A percentile compares a stretch with the other conserved stretches of the same genome.
phyloP scores from a whole-genome alignment of 371 early-diverging fungal genomes.

The Rhizopus delemar region DNA sequence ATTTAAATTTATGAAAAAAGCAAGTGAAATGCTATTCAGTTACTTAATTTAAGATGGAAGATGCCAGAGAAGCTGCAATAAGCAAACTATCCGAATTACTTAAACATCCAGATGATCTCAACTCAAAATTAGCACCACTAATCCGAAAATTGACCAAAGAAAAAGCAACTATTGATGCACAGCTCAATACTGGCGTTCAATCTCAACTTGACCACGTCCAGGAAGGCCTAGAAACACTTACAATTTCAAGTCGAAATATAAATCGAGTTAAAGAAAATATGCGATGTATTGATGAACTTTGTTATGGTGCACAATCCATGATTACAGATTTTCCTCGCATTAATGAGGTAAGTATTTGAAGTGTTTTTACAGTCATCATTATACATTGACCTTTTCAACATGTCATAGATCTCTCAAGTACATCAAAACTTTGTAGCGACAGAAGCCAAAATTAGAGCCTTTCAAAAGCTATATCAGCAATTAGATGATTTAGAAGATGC shows the following conservation, averaged over 20 bases:
- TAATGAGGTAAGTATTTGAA: slow-evolving; percentile 62
- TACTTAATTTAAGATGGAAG: slow-evolving; percentile 37
- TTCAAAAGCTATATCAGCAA: slow-evolving; percentile 83
- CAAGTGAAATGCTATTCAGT: too few relatives aligned
- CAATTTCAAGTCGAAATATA: slow-evolving; percentile 67
- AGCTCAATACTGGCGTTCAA: slow-evolving; percentile 91
- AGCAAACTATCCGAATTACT: slow-evolving; percentile 62
- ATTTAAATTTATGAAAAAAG: too few relatives aligned
- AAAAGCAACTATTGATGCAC: slow-evolving; percentile 92
- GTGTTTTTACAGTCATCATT: neutral
- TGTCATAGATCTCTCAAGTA: slow-evolving; percentile 77
- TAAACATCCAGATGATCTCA: slow-evolving; percentile 93
- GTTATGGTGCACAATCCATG: slow-evolving; percentile 80
- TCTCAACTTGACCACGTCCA: slow-evolving; percentile 89
- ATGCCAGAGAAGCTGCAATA: slow-evolving; percentile 55
- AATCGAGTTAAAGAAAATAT: slow-evolving; percentile 71
- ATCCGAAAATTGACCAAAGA: slow-evolving; percentile 84
- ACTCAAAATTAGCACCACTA: slow-evolving; percentile 75
- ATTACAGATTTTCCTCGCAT: slow-evolving; percentile 87
- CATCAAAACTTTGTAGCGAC: slow-evolving; percentile 93
- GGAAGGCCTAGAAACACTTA: slow-evolving; percentile 81
- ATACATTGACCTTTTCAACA: neutral
- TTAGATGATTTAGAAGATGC: slow-evolving; percentile 69
- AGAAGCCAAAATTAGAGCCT: slow-evolving; percentile 78
- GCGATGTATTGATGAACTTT: slow-evolving; percentile 78